Evolutionary conservation across 2,329 filamentous ascomycete genomes (phyloP), one percentile per base, ranked within the genome.

Genomic region (Magnaporthiopsis rhizophila): DNA sequence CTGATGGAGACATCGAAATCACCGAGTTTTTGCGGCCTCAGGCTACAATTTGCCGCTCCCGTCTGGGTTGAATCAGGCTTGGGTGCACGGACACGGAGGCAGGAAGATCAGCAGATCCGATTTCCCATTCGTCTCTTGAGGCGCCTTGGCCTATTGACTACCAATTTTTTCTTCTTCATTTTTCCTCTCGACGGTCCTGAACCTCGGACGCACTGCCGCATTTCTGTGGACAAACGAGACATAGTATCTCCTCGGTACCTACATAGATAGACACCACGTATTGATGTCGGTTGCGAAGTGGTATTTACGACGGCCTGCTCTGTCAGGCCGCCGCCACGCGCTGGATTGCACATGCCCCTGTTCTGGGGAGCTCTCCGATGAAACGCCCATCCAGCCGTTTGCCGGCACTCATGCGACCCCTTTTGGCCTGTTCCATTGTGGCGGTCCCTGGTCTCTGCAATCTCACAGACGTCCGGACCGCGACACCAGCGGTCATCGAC

Each of bases 1-100:
- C 38, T 63, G 62, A 63, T 24, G 30, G 34, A 24, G 18, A 63
- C 26, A 28, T 60, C 26, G 21, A 58, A 32, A 58, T 28, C 57
- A 58, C 26, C 18, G 45, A 4, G n/a, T 53, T n/a, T 21, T 53
- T 21, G 45, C 45, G 6, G 45, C 45, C 45, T 53, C n/a, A 53
- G 45, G 45, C n/a, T 53, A 6, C 15, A 45, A 21, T 8, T 7
- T 21, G 45, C 45, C 45, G 21, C 18, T 13, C 45, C 45, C 45
- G 45, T 53, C n/a, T 24, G 45, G 45, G 45, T 50, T 53, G 45
- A 24, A 53, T n/a, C 18, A 18, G 45, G 45, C 45, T 18, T 50
- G 38, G 45, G 9, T 9, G 45, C 45, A 24, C 45, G 18, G 21
- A 21, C 45, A 21, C 45, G 45, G 45, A 21, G 2, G 45, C 24